phyloP scores from a whole-genome alignment of 202 grass and related monocot species.

The Cymbopogon flexuosus region DNA sequence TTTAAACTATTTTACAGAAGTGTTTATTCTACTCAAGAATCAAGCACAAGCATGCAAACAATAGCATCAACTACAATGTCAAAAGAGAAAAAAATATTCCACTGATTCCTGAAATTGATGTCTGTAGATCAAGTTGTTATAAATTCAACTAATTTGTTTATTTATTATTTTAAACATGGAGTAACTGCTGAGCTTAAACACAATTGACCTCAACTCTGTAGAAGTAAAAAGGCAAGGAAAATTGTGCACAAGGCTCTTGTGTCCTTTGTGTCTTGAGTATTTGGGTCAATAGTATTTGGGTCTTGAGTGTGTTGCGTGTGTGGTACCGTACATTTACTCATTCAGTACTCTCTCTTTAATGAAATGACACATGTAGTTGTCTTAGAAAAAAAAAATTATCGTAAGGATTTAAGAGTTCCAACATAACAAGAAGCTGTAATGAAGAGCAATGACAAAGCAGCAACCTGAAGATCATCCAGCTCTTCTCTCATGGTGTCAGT shows the following conservation, averaged over 20 bases:
- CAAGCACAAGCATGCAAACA: conserved; percentile 10
- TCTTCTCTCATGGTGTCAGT: conserved; percentile 98
- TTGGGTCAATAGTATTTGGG: background rate
- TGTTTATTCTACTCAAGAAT: background rate
- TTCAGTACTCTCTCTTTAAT: background rate
- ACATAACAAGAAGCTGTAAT: conserved; percentile 25
- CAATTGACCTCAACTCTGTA: background rate
- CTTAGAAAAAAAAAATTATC: background rate
- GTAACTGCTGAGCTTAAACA: background rate
- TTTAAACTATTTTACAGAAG: background rate
- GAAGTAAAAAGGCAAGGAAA: background rate
- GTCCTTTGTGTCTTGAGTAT: background rate
- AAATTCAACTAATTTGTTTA: background rate
- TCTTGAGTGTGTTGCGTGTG: background rate
- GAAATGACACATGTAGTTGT: background rate
- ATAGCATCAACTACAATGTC: background rate
- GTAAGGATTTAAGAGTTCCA: background rate
- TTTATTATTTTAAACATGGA: background rate
- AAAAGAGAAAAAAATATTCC: background rate
- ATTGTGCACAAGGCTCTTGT: background rate
- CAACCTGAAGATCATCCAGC: conserved; percentile 95
- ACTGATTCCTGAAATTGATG: background rate
- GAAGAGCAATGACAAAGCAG: conserved; percentile 37
- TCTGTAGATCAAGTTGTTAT: background rate
- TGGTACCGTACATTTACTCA: background rate